Base-by-base conservation (phyloP, 306 rosid genomes). In the Prinsepia uniflora region DNA sequence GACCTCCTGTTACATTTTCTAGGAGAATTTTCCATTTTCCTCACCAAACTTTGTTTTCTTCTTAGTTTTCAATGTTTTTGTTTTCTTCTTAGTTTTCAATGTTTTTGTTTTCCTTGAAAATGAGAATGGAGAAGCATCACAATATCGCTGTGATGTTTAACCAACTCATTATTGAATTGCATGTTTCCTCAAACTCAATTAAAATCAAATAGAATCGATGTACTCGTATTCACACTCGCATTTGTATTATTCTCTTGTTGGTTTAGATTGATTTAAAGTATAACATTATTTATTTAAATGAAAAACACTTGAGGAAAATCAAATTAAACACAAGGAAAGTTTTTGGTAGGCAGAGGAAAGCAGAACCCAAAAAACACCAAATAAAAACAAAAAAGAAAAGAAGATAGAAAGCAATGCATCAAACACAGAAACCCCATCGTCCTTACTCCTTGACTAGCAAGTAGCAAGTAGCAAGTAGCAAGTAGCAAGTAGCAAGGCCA, bases 371-470 rank as follows among this genome's bases (percentile, higher is more conserved):
- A 41, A 39, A 1, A 40, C 3, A 54, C 20, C 6, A 10, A 55
- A 20, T 15, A 42, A 20, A 8, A 43, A 15, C 41, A 12, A 46
- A 63, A 22, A 70, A 52, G 17, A 57, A 56, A 36, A 36, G 5
- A 60, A 72, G 40, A 48, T 20, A 63, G 24, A 52, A 39, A n/a
- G 81, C 63, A 60, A 50, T 59, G 66, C 36, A 67, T 20, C 17
- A 59, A 63, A 49, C 71, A 72, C 67, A 58, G 45, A 34, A 36
- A 48, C 44, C 68, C 47, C 76, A 6, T 65, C 64, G 19, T 44
- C 39, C n/a, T n/a, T n/a, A n/a, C n/a, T n/a, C n/a, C 65, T 13
- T 65, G 54, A 54, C 57, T 14, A 75, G 36, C 36, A 24, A 24
- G 30, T 30, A 30, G 44, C 65, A 60, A 55, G 39, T 24, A 24